Base-by-base conservation (phyloP, 106 monocot genomes). In the Agapanthus africanus region DNA sequence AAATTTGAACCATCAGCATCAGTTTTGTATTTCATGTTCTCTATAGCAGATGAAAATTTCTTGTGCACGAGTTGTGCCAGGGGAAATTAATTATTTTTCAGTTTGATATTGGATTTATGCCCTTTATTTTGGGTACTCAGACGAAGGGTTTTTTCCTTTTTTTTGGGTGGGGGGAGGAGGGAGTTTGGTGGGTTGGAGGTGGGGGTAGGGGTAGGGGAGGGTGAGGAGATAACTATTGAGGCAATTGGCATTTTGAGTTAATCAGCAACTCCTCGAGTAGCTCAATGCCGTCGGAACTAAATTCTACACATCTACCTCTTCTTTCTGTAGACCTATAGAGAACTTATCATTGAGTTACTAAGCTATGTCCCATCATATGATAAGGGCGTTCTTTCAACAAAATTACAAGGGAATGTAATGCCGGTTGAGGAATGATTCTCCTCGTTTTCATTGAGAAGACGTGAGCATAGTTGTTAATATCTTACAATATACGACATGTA, bases 1-100 rank as follows among this genome's bases (percentile, higher is more conserved):
- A 44, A 35, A 61, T 61, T 57, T 57, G 13, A 18, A 57, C 0
- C 56, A 14, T 28, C 31, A 15, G 14, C 13, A 15, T n/a, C n/a
- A n/a, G n/a, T n/a, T 57, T 35, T 36, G 6, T 36, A 34, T 61
- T 65, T 65, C 46, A 38, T 37, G 1, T 78, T 61, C 46, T 30
- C 31, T 30, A 28, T 57, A n/a, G n/a, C n/a, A n/a, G 30, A 13
- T 57, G 27, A 57, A 57, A 31, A 11, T 30, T 13, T 57, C 19
- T 19, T 6, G 19, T 61, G 33, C 35, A 35, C n/a, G n/a, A n/a
- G n/a, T n/a, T n/a, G n/a, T n/a, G n/a, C n/a, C 1, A 26, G 61
- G 10, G 23, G n/a, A 59, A 13, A 36, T 33, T 36, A 61, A 28
- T 35, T 35, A 4, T n/a, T 36, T 36, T 61, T 18, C 35, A 61